Base-by-base conservation (phyloP, 2,329 filamentous ascomycete species). In the Macroventuria anomochaeta region DNA sequence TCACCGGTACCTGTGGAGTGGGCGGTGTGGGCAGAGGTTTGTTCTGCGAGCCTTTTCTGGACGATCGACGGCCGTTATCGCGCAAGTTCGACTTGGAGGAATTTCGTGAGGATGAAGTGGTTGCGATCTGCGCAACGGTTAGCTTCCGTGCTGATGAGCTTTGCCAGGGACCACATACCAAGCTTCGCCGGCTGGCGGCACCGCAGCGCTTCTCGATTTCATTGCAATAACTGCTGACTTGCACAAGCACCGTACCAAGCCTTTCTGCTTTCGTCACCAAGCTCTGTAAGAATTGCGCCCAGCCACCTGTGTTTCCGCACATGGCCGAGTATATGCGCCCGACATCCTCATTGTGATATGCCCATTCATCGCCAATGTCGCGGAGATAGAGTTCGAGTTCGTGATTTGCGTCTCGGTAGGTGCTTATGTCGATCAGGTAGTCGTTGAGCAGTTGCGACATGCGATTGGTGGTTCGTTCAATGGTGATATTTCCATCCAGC, bases 261-360 rank as follows among this genome's bases (percentile, higher is more conserved):
- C 84, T 82, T 57, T 88, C 84, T 12, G 88, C 87, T 68, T 88
- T 91, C 18, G 83, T 83, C 69, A 91, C 87, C 54, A 97, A 80
- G 48, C 88, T 88, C 47, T 86, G 82, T 67, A 96, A 88, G 6
- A 91, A 91, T 51, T 87, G 86, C 53, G 88, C 85, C 93, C 93
- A 97, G 36, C 93, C 92, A 59, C 96, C 89, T 7, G 92, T 88
- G 64, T 97, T 97, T 28, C 91, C 90, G 67, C 89, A 88, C 93
- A 97, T 97, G 31, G 93, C 91, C 33, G 88, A 84, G 64, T 90
- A 95, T 17, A 96, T 91, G 39, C 90, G 87, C 29, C 83, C 81
- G 18, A 90, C 83, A 40, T 88, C 85, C 21, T 77, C 74, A 13
- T 82, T 77, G 44, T 81, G 76, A 50, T 85, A 82, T 72, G 84